Evolutionary conservation across 202 grass and related monocot genomes (phyloP).

Genomic region (Carex arenaria): DNA sequence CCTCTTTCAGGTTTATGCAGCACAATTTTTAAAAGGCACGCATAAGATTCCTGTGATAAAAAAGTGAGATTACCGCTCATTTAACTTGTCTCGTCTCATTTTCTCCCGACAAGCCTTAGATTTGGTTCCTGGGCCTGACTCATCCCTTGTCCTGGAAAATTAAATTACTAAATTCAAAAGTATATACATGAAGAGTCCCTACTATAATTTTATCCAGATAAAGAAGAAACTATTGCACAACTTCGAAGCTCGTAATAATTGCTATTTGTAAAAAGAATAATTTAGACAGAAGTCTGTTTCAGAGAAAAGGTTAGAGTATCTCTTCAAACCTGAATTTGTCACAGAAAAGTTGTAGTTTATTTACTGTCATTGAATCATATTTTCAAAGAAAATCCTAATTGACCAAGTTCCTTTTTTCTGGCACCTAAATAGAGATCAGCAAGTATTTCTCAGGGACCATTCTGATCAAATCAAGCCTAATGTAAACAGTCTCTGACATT

Average conservation of each 20-base stretch:
- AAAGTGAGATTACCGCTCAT: constrained; percentile 29
- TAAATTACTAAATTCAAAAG: constrained; percentile 15
- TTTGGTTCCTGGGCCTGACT: constrained; percentile 18
- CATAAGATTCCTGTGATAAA: background rate
- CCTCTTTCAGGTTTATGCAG: background rate
- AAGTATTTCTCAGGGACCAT: background rate
- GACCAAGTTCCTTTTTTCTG: background rate
- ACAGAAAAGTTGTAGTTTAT: background rate
- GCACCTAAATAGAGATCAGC: background rate
- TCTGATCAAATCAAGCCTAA: background rate
- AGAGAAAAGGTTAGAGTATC: background rate
- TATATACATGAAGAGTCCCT: background rate
- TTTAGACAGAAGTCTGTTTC: background rate
- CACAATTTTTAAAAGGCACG: background rate
- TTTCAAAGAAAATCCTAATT: background rate
- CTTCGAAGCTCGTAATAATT: background rate
- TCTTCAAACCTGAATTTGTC: background rate
- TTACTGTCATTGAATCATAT: background rate
- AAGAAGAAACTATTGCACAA: background rate
- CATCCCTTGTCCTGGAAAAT: constrained; percentile 27
- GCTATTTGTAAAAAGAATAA: background rate
- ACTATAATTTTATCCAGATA: background rate
- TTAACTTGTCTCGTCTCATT: constrained; percentile 42
- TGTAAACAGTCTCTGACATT: background rate
- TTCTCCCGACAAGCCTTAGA: constrained; percentile 47